Percentiles rank a stretch among this genome's conserved stretches.
These are phyloP conservation scores for Beauveria bassiana DNA, from an alignment of 2,329 filamentous ascomycete species.

Conservation along the genomic window DNA sequence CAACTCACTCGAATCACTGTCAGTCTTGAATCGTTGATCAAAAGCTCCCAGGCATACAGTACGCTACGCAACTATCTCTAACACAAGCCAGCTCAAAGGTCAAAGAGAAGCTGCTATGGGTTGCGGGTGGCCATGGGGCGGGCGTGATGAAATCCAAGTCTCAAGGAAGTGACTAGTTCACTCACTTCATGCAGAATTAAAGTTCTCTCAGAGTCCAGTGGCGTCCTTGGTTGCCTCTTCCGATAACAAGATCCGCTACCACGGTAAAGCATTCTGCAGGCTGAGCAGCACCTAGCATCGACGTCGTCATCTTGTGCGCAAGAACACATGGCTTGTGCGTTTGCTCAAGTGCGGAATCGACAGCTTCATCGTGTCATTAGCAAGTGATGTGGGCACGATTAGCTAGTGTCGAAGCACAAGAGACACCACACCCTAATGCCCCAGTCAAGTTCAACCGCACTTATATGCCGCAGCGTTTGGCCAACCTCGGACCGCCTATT, in stretches of 20 bases:
- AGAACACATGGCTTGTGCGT: background rate
- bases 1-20: background rate
- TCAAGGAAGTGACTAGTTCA: background rate
- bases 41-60: background rate
- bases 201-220: background rate
- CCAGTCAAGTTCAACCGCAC: background rate
- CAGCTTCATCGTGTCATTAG: background rate
- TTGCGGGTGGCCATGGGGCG: background rate
- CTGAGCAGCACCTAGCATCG: background rate
- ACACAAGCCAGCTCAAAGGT: background rate
- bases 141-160: background rate
- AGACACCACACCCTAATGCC: background rate
- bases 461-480: background rate
- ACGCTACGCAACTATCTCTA: background rate
- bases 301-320: background rate
- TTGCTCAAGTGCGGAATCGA: background rate
- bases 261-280: background rate
- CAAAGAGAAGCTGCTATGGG: too few species aligned
- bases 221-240: background rate
- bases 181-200: background rate
- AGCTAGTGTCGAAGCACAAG: background rate
- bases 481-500: background rate
- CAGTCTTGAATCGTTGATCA: background rate
- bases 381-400: background rate
- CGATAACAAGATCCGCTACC: background rate